A percentile compares a stretch with the other conserved stretches of the same genome.
phyloP scores from a whole-genome alignment of 805 yeast genomes.

The Lipomyces sp. region DNA sequence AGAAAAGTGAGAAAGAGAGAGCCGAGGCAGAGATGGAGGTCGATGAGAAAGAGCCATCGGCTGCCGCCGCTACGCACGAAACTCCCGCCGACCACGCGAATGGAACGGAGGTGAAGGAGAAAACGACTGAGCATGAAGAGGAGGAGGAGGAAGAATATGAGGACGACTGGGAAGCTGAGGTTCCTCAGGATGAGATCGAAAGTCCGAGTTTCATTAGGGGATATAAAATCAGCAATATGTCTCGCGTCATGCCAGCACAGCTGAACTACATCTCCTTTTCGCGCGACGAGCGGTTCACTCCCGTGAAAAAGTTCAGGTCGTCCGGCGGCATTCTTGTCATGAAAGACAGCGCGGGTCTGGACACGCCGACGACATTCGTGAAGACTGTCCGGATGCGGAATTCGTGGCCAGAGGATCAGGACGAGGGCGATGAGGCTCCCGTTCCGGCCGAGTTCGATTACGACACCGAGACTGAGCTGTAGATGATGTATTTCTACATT shows the following conservation, averaged over 20 bases:
- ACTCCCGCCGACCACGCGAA: slow-evolving; percentile 16
- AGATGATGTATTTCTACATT: neutral
- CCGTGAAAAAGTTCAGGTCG: slow-evolving; percentile 58
- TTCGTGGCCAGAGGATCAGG: slow-evolving; percentile 70
- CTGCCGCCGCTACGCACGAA: slow-evolving; percentile 13
- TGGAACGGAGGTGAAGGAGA: slow-evolving; percentile 14
- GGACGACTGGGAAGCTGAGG: slow-evolving; percentile 29
- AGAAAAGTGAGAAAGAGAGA: slow-evolving; percentile 55
- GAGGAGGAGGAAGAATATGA: slow-evolving; percentile 41
- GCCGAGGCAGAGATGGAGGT: slow-evolving; percentile 52
- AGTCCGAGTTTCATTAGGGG: slow-evolving; percentile 60
- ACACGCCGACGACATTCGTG: slow-evolving; percentile 45
- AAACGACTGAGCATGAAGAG: slow-evolving; percentile 33
- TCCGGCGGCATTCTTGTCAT: slow-evolving; percentile 67
- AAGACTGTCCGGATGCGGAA: slow-evolving; percentile 85
- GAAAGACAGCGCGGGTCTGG: slow-evolving; percentile 45
- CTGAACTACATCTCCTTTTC: slow-evolving; percentile 74
- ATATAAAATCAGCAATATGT: slow-evolving; percentile 69
- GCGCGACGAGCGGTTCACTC: slow-evolving; percentile 72
- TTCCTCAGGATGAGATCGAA: slow-evolving; percentile 37
- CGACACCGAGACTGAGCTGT: slow-evolving; percentile 33
- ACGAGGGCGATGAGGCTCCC: slow-evolving; percentile 52
- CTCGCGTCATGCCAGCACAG: slow-evolving; percentile 88
- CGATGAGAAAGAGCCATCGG: slow-evolving; percentile 30
- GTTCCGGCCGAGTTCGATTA: slow-evolving; percentile 44